phyloP scores from a whole-genome alignment of 2,329 filamentous ascomycete species.

The Talaromyces amestolkiae region DNA sequence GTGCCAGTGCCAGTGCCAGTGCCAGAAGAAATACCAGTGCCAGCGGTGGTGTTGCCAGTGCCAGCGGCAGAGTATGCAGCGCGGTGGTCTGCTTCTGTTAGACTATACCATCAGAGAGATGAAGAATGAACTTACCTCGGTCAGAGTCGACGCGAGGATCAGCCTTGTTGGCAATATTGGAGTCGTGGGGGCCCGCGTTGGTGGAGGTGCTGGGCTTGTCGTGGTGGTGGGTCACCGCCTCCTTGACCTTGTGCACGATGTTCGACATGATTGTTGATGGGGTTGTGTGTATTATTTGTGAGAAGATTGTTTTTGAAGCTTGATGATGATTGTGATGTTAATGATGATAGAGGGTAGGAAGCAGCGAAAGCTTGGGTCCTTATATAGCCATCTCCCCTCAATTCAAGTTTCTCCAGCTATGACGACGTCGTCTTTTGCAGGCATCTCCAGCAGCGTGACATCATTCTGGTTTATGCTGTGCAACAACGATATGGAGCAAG shows the following conservation, averaged over 20 bases:
- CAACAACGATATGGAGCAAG: neutral
- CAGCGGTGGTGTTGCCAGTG: neutral
- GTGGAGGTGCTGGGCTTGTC: slow-evolving; percentile 19
- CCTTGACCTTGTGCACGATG: slow-evolving; percentile 20
- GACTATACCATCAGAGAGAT: neutral
- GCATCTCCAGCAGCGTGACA: neutral
- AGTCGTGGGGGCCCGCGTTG: slow-evolving; percentile 36
- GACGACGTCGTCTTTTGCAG: neutral
- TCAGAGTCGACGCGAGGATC: slow-evolving; percentile 36
- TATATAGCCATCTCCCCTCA: neutral
- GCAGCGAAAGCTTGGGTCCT: neutral
- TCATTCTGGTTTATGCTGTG: neutral
- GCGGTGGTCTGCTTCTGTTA: slow-evolving; percentile 15
- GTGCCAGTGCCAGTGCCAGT: slow-evolving; percentile 7
- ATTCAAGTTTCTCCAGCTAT: neutral
- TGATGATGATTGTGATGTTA: neutral
- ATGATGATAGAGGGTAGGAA: too few relatives aligned
- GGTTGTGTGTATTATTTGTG: neutral
- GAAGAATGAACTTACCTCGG: neutral
- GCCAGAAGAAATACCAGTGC: neutral
- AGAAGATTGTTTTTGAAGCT: neutral
- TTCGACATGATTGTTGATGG: slow-evolving; percentile 17
- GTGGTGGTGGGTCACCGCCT: slow-evolving; percentile 15
- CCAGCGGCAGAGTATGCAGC: slow-evolving; percentile 10
- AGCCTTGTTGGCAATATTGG: slow-evolving; percentile 39